phyloP scores from a whole-genome alignment of 176 grass and related monocot species.

The Aegilops sharonensis region DNA sequence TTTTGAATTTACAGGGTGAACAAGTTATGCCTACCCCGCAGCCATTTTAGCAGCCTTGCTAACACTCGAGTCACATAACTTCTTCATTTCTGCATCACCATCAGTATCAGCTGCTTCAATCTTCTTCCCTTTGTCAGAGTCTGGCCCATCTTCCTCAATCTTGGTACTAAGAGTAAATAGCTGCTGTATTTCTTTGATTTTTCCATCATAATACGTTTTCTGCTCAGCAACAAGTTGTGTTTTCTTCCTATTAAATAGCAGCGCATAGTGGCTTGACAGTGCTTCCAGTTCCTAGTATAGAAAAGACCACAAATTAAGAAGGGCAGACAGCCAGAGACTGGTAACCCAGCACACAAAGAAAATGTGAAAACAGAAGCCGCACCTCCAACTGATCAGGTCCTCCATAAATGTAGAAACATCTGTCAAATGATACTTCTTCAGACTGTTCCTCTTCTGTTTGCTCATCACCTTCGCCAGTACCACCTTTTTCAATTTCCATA shows the following conservation, averaged over 20 bases:
- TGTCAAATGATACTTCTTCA: constrained; percentile 93
- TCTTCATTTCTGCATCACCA: constrained; percentile 82
- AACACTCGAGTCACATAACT: constrained; percentile 78
- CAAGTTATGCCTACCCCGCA: constrained; percentile 58
- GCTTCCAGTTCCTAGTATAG: constrained; percentile 83
- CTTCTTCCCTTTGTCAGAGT: constrained; percentile 80
- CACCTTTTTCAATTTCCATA: constrained; percentile 78
- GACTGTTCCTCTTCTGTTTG: constrained; percentile 75
- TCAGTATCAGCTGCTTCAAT: constrained; percentile 65
- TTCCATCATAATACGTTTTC: constrained; percentile 78
- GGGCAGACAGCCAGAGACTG: neutral
- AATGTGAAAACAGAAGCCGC: constrained; percentile 31
- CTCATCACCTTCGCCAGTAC: constrained; percentile 46
- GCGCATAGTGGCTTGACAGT: constrained; percentile 85
- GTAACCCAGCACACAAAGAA: neutral
- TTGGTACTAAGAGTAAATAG: constrained; percentile 70
- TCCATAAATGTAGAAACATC: constrained; percentile 99
- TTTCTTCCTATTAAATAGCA: constrained; percentile 93
- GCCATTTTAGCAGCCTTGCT: constrained; percentile 97
- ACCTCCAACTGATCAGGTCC: constrained; percentile 98
- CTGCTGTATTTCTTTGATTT: constrained; percentile 79
- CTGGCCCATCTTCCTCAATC: constrained; percentile 69
- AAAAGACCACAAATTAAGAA: neutral
- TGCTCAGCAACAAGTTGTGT: constrained; percentile 73
- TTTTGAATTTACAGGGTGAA: constrained; percentile 14